phyloP scores from a whole-genome alignment of 2,329 filamentous ascomycete genomes.

The Dendrostoma leiphaemia region DNA sequence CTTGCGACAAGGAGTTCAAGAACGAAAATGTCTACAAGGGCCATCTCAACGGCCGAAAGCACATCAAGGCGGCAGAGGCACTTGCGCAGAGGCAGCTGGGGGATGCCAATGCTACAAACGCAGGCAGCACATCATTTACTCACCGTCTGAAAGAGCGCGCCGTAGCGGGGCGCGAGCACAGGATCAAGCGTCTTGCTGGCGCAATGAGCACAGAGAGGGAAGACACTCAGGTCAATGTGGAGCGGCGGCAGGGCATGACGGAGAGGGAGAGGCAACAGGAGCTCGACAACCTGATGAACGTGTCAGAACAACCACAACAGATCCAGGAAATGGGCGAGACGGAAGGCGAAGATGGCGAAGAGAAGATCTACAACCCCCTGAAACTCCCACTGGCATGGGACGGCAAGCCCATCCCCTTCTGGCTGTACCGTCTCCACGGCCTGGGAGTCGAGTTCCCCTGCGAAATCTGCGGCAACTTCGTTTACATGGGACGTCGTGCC shows the following conservation, averaged over 20 bases:
- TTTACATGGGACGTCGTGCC: conserved; percentile 95
- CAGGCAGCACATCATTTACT: conserved; percentile 18
- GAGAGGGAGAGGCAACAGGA: conserved; percentile 94
- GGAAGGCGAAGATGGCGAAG: conserved; percentile 74
- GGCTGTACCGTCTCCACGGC: conserved; percentile 96
- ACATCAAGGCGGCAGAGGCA: conserved; percentile 77
- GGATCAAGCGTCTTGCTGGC: conserved; percentile 74
- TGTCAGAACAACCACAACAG: conserved; percentile 45
- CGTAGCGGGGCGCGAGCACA: conserved; percentile 84
- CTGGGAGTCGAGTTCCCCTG: conserved; percentile 92
- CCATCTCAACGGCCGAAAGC: conserved; percentile 88
- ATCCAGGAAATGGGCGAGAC: conserved; percentile 57
- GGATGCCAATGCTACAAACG: conserved; percentile 22
- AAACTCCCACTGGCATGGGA: conserved; percentile 97
- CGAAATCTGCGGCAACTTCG: conserved; percentile 96
- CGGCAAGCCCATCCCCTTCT: conserved; percentile 97
- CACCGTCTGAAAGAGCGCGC: conserved; percentile 71
- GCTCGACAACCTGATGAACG: conserved; percentile 75
- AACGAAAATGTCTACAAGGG: conserved; percentile 93
- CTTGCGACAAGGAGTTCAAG: conserved; percentile 92
- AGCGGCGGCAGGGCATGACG: conserved; percentile 96
- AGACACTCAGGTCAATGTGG: conserved; percentile 91
- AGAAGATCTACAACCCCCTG: conserved; percentile 93
- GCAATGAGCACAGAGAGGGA: conserved; percentile 84
- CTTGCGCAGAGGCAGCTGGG: conserved; percentile 50